phyloP scores from a whole-genome alignment of 441 rosid genomes.

The Aleurites moluccanus region DNA sequence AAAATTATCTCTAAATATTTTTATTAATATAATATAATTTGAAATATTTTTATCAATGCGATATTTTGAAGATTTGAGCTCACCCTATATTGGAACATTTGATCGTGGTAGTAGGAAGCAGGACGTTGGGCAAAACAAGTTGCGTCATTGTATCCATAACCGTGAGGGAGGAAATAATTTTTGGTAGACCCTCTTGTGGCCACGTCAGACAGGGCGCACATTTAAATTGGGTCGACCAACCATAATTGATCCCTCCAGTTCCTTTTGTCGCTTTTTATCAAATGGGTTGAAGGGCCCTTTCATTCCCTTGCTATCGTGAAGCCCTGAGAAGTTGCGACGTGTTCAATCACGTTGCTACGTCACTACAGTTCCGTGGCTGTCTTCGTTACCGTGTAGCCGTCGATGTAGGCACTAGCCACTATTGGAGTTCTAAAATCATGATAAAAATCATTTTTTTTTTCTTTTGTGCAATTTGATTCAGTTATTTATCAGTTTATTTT shows the following conservation, averaged over 20 bases:
- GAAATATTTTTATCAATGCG: no score
- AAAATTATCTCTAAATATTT: no score
- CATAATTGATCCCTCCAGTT: constrained; percentile 22
- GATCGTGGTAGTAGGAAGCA: constrained; percentile 22
- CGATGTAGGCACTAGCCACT: no score
- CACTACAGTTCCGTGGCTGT: constrained; percentile 36
- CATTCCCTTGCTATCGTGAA: constrained; percentile 29
- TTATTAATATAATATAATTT: no score
- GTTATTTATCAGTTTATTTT: no score
- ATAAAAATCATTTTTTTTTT: no score
- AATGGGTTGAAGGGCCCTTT: neutral
- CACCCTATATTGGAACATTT: no score
- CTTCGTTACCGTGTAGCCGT: no score
- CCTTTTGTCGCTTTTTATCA: constrained; percentile 35
- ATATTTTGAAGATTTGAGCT: no score
- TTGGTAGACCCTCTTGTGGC: constrained; percentile 33
- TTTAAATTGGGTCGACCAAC: constrained; percentile 46
- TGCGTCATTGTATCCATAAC: neutral
- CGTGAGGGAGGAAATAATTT: constrained; percentile 6
- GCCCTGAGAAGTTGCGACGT: constrained; percentile 41
- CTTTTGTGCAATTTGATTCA: no score
- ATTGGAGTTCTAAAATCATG: no score
- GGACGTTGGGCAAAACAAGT: neutral
- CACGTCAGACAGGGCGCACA: constrained; percentile 46
- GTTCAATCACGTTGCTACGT: constrained; percentile 22